These are phyloP conservation scores for Sugiyamaella novakii DNA, from an alignment of 1,139 yeast genomes.

Conservation along the genomic window DNA sequence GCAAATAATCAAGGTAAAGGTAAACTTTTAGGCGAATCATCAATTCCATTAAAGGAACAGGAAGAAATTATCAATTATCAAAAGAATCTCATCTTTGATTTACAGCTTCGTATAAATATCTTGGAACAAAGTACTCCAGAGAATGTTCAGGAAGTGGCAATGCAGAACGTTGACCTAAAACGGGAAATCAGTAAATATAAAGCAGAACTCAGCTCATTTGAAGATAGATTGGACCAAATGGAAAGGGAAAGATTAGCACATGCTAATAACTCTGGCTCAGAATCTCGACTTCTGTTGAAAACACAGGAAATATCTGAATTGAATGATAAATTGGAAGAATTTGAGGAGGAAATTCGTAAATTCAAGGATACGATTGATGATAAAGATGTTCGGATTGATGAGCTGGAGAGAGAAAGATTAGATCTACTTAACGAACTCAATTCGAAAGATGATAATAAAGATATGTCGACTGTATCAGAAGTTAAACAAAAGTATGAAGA, in stretches of 20 bases:
- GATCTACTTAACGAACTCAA: slow-evolving; percentile 11
- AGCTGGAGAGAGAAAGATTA: slow-evolving; percentile 17
- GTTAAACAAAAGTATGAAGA: slow-evolving; percentile 10
- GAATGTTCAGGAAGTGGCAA: slow-evolving; percentile 19
- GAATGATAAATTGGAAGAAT: slow-evolving; percentile 18
- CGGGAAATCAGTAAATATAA: too few relatives aligned
- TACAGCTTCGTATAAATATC: slow-evolving; percentile 51
- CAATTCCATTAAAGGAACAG: slow-evolving; percentile 36
- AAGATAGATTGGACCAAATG: slow-evolving; percentile 8
- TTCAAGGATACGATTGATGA: slow-evolving; percentile 19
- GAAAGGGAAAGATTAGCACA: not conserved
- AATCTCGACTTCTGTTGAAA: slow-evolving; percentile 5
- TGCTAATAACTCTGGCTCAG: not conserved
- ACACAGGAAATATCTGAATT: slow-evolving; percentile 13
- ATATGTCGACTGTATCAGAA: not conserved
- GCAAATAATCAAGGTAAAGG: slow-evolving; percentile 20
- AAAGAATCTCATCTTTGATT: slow-evolving; percentile 62
- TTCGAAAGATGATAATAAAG: slow-evolving; percentile 3
- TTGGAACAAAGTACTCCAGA: slow-evolving; percentile 24
- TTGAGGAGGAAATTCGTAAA: slow-evolving; percentile 16
- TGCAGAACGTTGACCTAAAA: slow-evolving; percentile 19
- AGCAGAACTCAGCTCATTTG: too few relatives aligned
- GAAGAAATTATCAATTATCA: slow-evolving; percentile 49
- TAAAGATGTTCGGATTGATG: slow-evolving; percentile 23
- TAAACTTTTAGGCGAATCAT: slow-evolving; percentile 20